Evolutionary conservation across 371 early-diverging fungal species (phyloP).

Genomic region (Actinomucor elegans): DNA sequence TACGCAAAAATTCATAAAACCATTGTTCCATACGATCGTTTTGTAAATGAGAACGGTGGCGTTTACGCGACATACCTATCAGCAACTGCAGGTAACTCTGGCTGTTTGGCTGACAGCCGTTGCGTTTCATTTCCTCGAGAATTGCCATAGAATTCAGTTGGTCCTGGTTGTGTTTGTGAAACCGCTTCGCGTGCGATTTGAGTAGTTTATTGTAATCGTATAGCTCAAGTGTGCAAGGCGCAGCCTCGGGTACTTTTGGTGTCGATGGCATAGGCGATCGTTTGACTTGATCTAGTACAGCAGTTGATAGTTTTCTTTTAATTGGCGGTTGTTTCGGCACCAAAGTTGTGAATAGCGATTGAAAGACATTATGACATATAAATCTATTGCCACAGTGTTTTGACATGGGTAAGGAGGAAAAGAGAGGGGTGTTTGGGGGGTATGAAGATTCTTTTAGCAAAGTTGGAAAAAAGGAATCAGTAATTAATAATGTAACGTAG

Average conservation of each 20-base stretch:
- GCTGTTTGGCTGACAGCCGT: conserved; percentile 1
- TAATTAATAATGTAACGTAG: too few species aligned
- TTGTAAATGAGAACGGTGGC: background rate
- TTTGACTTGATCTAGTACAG: background rate
- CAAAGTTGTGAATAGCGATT: background rate
- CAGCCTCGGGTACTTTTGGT: background rate
- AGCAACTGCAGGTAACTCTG: conserved; percentile 17
- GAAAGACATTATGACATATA: conserved; percentile 6
- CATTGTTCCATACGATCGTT: conserved; percentile 6
- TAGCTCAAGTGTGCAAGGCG: background rate
- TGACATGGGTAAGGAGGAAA: too few species aligned
- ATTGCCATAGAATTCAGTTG: conserved; percentile 1
- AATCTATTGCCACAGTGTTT: conserved; percentile 7
- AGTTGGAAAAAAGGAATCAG: too few species aligned
- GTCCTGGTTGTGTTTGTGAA: background rate
- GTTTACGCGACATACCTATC: background rate
- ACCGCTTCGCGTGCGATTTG: conserved; percentile 5
- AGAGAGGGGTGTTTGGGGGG: background rate
- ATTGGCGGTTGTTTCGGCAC: background rate
- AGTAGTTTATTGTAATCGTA: conserved; percentile 7
- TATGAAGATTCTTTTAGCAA: too few species aligned
- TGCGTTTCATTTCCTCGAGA: conserved; percentile 12
- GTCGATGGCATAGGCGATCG: background rate
- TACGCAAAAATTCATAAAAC: conserved; percentile 16
- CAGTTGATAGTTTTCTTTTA: background rate